Conservation (phyloP, 441 rosid species). For the Syzygium syzygioides region DNA sequence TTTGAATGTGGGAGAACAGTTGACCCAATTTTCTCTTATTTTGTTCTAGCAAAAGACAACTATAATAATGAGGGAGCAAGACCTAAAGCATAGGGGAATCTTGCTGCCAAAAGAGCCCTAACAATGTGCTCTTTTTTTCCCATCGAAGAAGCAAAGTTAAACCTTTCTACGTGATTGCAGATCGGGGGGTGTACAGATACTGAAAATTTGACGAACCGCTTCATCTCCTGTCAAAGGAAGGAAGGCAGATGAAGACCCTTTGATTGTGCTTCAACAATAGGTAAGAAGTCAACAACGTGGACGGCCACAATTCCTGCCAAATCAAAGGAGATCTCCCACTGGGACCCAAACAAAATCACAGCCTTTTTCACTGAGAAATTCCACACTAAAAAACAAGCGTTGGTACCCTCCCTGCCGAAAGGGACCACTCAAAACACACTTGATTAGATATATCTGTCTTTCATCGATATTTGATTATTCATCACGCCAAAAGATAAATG, state of each 20-base stretch:
- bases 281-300: not conserved
- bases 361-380: not conserved
- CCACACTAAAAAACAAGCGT: not conserved
- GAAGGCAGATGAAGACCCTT: not conserved
- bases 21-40: not conserved
- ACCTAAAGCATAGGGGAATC: not conserved
- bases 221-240: not conserved
- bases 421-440: not conserved
- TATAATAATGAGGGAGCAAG: not conserved
- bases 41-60: not conserved
- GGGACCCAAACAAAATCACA: not conserved
- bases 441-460: not conserved
- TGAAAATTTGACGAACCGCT: not conserved
- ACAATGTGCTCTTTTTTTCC: not conserved
- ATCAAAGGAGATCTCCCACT: not conserved
- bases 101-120: not conserved
- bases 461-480: not conserved
- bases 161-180: not conserved
- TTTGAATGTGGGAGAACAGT: not conserved
- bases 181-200: not conserved
- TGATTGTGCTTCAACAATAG: not conserved
- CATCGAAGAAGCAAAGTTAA: not conserved
- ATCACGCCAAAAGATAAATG: not conserved
- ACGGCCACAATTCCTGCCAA: not conserved
- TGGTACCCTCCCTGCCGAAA: not conserved